Base-by-base conservation (phyloP, 2,329 filamentous ascomycete genomes). In the Xylariales sp. region DNA sequence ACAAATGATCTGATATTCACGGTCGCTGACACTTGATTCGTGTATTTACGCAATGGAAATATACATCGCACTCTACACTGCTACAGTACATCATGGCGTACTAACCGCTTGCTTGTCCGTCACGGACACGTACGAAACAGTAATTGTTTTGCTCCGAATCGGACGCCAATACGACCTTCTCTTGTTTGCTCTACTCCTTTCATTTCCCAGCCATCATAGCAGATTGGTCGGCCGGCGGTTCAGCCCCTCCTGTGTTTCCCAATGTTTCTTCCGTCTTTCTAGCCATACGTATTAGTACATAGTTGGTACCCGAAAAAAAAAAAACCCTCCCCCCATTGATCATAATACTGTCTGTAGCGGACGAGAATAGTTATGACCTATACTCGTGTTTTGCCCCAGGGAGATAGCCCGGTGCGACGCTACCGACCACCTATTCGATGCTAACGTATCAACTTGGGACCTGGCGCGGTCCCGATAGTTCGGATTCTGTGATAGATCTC, bases 131-230 rank as follows among this genome's bases (percentile, higher is more conserved):
- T 67, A 48, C 64, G 57, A 67, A 67, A 67, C 60, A 67, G 60
- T 67, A 60, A 60, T 28, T 49, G 60, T 62, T 67, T 59, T 67
- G 64, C 28, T 64, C 61, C 48, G 57, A 62, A 64, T 56, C 61
- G 43, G 52, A 52, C 43, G 48, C 53, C 54, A 39, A 69, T 66
- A 62, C 53, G 54, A 69, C 67, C 57, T 50, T 67, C 41, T 64
- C 48, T 62, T 62, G 67, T 67, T 62, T 69, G 67, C 64, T 69
- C 53, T 45, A 61, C 36, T 62, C 67, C 67, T 67, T 64, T 69
- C 67, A 69, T 69, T 64, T 69, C 67, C 67, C 60, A 48, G 12
- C 36, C 52, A 32, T 14, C 60, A 58, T 41, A 54, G 50, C 49
- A 64, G 55, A 61, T 62, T 64, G 28, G 56, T 30, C 30, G 56